Base-by-base conservation (phyloP, 2,329 filamentous ascomycete species). In the Talaromyces sp. region DNA sequence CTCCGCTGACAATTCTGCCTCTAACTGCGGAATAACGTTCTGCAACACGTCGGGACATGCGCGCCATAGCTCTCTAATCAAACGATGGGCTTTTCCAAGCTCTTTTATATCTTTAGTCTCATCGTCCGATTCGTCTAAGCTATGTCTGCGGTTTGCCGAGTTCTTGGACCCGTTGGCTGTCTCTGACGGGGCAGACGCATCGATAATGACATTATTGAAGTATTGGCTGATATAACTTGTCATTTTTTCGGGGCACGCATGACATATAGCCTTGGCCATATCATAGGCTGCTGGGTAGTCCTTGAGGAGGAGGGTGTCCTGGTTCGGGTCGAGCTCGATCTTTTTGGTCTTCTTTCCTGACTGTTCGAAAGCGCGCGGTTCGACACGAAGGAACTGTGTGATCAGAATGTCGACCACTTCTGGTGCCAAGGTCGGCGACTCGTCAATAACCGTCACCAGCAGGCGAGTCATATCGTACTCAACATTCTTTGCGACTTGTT, bases 251-350 rank as follows among this genome's bases (percentile, higher is more conserved):
- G 91, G 88, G 70, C 89, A 96, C 19, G 86, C 86, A 72, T 93
- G 95, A 81, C 95, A 99, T 52, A 99, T 89, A 2, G 91, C 91
- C 78, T 96, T 96, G 24, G 95, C 94, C 90, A 98, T 96, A 74
- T 95, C 90, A 79, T 99, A 99, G 1, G 95, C 93, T 16, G 93
- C 88, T 1, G 95, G 94, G 64, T 96, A 90, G 68, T 95, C 90
- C 73, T 96, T 96, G 62, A 92, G 82, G n/a, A 92, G 82, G 19
- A 97, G 83, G 0, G 91, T 97, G 0, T 89, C 91, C 74, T 97
- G 93, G 72, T 88, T 92, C 48, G 87, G 87, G 72, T 93, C 91
- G 10, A 88, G 74, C 37, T 87, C 83, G 22, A 79, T 72, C 67
- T 82, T 78, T 60, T 78, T 81, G 72, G 87, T 88, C 69, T 82